phyloP scores from a whole-genome alignment of 2,329 filamentous ascomycete genomes.

The Dendryphion nanum region DNA sequence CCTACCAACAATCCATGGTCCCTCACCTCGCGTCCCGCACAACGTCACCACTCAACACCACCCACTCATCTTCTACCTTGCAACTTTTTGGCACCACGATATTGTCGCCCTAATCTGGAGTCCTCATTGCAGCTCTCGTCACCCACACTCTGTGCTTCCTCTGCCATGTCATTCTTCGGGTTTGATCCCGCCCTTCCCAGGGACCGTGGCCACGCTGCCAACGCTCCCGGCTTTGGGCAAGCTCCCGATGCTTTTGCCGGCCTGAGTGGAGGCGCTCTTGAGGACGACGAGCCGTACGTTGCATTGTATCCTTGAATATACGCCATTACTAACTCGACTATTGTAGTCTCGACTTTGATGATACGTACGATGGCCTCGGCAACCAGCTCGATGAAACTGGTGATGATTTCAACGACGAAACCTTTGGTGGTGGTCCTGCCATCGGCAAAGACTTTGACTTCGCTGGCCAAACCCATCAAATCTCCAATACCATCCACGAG shows the following conservation, averaged over 20 bases:
- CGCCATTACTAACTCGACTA: slow-evolving; percentile 37
- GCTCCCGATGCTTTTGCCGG: slow-evolving; percentile 83
- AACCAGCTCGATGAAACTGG: slow-evolving; percentile 88
- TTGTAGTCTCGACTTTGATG: slow-evolving; percentile 79
- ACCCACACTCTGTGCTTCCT: no score
- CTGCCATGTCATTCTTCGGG: slow-evolving; percentile 84
- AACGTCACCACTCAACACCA: no score
- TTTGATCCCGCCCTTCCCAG: slow-evolving; percentile 70
- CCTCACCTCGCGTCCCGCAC: no score
- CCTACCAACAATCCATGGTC: no score
- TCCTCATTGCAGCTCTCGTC: no score
- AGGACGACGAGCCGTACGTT: slow-evolving; percentile 61
- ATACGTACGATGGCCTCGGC: slow-evolving; percentile 94
- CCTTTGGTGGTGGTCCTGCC: slow-evolving; percentile 62
- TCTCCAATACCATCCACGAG: slow-evolving; percentile 81
- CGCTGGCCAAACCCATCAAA: slow-evolving; percentile 86
- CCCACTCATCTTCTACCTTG: no score
- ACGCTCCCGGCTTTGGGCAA: slow-evolving; percentile 79
- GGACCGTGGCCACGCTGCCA: slow-evolving; percentile 63
- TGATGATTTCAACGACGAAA: slow-evolving; percentile 96
- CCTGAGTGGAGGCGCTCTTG: slow-evolving; percentile 60
- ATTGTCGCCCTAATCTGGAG: no score
- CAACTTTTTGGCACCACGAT: no score
- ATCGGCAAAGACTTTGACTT: slow-evolving; percentile 97
- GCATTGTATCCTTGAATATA: background rate